Conservation (phyloP, 2,329 filamentous ascomycete genomes). For the Zymoseptoria ardabiliae region DNA sequence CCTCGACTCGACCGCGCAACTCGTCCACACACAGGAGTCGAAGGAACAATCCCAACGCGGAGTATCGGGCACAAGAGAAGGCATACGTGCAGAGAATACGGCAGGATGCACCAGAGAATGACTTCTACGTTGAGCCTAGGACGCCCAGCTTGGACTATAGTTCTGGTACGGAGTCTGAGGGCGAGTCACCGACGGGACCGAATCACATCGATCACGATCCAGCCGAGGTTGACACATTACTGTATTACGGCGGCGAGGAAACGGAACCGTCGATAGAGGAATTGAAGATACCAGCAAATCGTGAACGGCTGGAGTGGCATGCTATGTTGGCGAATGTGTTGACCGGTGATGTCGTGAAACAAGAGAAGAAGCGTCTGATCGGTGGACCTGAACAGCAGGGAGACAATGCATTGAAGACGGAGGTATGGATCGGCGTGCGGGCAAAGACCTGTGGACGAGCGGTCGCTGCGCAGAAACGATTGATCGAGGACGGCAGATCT, state of each 20-base stretch:
- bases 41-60: conserved; percentile 59
- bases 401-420: conserved; percentile 58
- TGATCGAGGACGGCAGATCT: conserved; percentile 76
- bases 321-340: conserved; percentile 94
- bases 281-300: conserved; percentile 75
- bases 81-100: conserved; percentile 89
- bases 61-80: conserved; percentile 79
- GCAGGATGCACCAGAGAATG: conserved; percentile 54
- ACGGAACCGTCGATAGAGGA: conserved; percentile 85
- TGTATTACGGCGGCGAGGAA: conserved; percentile 88
- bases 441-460: conserved; percentile 78
- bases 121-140: conserved; percentile 67
- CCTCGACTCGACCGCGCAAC: conserved; percentile 45
- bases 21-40: conserved; percentile 48
- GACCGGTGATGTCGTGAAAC: conserved; percentile 91
- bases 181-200: conserved; percentile 81
- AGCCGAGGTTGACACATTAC: conserved; percentile 84
- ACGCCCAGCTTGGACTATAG: conserved; percentile 60
- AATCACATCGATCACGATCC: conserved; percentile 72
- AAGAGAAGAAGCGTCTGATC: conserved; percentile 93
- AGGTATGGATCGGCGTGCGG: conserved; percentile 81
- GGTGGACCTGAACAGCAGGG: conserved; percentile 69
- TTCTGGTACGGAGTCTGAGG: conserved; percentile 77
- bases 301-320: conserved; percentile 93
- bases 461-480: conserved; percentile 72